Evolutionary conservation across 257 asterid species (phyloP).

Genomic region (Marsdenia floribunda): DNA sequence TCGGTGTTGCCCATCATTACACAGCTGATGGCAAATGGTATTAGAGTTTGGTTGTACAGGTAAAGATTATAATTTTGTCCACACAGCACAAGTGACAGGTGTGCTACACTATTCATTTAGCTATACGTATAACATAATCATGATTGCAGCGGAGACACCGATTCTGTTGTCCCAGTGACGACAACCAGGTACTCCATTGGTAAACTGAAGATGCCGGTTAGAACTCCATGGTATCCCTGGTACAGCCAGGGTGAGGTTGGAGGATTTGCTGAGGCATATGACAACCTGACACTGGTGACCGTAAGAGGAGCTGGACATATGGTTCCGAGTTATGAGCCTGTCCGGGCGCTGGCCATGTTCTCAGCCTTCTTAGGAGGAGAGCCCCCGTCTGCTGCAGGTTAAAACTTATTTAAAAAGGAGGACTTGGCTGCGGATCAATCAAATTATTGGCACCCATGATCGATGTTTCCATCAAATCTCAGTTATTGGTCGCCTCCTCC

Average conservation of each 20-base stretch:
- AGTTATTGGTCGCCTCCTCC: too few species aligned
- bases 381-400: constrained; percentile 23
- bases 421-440: too few species aligned
- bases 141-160: constrained; percentile 55
- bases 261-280: constrained; percentile 51
- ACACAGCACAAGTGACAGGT: too few species aligned
- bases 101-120: too few species aligned
- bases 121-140: too few species aligned
- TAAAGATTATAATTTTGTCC: too few species aligned
- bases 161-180: constrained; percentile 46
- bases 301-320: constrained; percentile 62
- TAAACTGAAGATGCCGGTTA: constrained; percentile 33
- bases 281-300: constrained; percentile 46
- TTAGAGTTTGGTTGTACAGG: constrained; percentile 18
- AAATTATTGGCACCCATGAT: too few species aligned
- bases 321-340: constrained; percentile 61
- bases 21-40: constrained; percentile 10
- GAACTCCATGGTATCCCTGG: constrained; percentile 59
- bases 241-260: constrained; percentile 45
- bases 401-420: too few species aligned
- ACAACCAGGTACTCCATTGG: constrained; percentile 45
- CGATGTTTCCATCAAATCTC: too few species aligned
- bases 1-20: constrained; percentile 6
- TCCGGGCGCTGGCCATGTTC: constrained; percentile 42
- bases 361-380: constrained; percentile 41